phyloP scores from a whole-genome alignment of 202 grass and related monocot genomes.

The Cymbopogon flexuosus region DNA sequence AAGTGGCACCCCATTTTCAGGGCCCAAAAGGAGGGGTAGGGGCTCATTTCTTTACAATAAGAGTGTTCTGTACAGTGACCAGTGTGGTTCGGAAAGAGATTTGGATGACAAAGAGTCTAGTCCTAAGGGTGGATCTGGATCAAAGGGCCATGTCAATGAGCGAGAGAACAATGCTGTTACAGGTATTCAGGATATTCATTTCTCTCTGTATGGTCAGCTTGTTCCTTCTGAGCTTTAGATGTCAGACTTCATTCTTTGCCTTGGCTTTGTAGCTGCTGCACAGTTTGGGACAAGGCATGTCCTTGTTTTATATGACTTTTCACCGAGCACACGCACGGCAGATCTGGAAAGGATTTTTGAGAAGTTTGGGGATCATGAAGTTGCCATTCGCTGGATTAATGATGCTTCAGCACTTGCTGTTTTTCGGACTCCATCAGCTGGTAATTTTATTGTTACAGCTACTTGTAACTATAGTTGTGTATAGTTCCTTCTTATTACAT shows the following conservation, averaged over 20 bases:
- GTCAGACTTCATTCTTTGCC: neutral
- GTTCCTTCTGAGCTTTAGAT: constrained; percentile 16
- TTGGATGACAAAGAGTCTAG: constrained; percentile 30
- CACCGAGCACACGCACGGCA: constrained; percentile 47
- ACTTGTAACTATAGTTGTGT: neutral
- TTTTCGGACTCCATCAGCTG: constrained; percentile 61
- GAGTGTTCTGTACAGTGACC: constrained; percentile 85
- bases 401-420: constrained; percentile 82
- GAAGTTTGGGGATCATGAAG: constrained; percentile 53
- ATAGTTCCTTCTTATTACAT: neutral
- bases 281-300: constrained; percentile 62
- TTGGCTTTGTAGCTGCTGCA: constrained; percentile 38
- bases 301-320: constrained; percentile 68
- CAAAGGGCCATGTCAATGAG: constrained; percentile 14
- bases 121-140: constrained; percentile 28
- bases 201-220: neutral
- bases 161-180: constrained; percentile 14
- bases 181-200: constrained; percentile 13
- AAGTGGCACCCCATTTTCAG: constrained; percentile 31
- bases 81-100: constrained; percentile 37
- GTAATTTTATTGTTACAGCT: constrained; percentile 42
- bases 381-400: constrained; percentile 80
- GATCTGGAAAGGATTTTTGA: constrained; percentile 80
- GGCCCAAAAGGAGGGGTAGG: constrained; percentile 73
- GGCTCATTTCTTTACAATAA: constrained; percentile 87